Evolutionary conservation across 352 stramenopile genomes (phyloP).

Genomic region (Globisporangium solare): DNA sequence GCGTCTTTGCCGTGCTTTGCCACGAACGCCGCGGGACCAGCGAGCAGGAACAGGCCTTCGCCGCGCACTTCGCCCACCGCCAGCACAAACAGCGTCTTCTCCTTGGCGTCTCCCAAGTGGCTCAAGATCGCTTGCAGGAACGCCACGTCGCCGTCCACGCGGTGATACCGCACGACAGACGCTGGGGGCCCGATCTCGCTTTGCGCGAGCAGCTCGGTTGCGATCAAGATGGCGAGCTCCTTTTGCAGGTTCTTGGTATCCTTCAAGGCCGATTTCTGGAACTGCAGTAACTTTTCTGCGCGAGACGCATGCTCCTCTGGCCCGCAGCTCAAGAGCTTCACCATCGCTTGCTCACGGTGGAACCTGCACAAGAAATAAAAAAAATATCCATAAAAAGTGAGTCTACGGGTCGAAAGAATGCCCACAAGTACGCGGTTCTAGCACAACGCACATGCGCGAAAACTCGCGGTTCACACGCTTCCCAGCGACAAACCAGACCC

Average conservation of each 20-base stretch:
- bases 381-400: too few species aligned
- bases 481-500: constrained; percentile 83
- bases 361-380: constrained; percentile 7
- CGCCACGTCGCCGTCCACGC: constrained; percentile 49
- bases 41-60: constrained; percentile 69
- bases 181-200: constrained; percentile 1
- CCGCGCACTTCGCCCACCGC: constrained; percentile 32
- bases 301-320: constrained; percentile 61
- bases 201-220: constrained; percentile 33
- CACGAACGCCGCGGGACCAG: constrained; percentile 53
- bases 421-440: too few species aligned
- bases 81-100: constrained; percentile 29
- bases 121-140: constrained; percentile 64
- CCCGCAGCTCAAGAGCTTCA: constrained; percentile 65
- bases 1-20: constrained; percentile 44
- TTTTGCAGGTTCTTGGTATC: constrained; percentile 72
- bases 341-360: constrained; percentile 59
- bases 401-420: too few species aligned
- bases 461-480: constrained; percentile 78
- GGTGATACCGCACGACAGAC: constrained; percentile 49
- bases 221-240: constrained; percentile 53
- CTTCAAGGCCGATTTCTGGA: constrained; percentile 54
- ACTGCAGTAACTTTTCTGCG: constrained; percentile 57
- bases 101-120: constrained; percentile 38
- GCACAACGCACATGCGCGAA: constrained; percentile 43